Conservation (phyloP, 163 green algal species). For the Scenedesmus sp. region DNA sequence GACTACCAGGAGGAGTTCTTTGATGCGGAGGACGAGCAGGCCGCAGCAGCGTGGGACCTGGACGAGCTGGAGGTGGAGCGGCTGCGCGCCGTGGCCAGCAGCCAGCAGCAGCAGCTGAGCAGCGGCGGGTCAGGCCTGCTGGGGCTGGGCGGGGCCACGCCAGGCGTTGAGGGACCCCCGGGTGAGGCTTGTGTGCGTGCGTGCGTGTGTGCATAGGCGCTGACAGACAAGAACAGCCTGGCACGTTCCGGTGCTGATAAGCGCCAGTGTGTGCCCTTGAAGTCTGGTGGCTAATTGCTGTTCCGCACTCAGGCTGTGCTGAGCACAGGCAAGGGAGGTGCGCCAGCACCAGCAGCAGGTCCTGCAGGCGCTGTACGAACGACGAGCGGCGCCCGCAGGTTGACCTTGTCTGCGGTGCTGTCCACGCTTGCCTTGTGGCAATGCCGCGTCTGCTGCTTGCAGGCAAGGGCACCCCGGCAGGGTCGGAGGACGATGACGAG, state of each 20-base stretch:
- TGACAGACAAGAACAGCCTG: not conserved
- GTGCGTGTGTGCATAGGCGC: not conserved
- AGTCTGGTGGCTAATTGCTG: too few species aligned
- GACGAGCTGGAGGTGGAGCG: constrained; percentile 55
- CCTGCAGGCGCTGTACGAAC: not conserved
- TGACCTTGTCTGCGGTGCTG: too few species aligned
- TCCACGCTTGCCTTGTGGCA: not conserved
- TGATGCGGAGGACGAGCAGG: constrained; percentile 32
- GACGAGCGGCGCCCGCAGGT: too few species aligned
- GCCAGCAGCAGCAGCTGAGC: not conserved
- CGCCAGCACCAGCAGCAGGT: too few species aligned
- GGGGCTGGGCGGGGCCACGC: not conserved
- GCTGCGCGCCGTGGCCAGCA: constrained; percentile 40
- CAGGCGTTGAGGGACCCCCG: constrained; percentile 7
- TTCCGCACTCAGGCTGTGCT: too few species aligned
- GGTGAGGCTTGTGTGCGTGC: not conserved
- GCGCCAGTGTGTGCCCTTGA: too few species aligned
- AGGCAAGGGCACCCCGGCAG: constrained; percentile 31
- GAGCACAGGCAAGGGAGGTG: too few species aligned
- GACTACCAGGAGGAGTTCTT: constrained; percentile 36
- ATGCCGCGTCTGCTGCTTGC: not conserved
- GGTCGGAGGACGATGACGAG: not conserved
- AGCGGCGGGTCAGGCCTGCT: constrained; percentile 1
- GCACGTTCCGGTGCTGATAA: too few species aligned
- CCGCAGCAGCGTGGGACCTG: constrained; percentile 52